A percentile compares a stretch with the other conserved stretches of the same genome.
Evolutionary conservation across 2,329 filamentous ascomycete species (phyloP).

Genomic region (Neodidymelliopsis sp.): DNA sequence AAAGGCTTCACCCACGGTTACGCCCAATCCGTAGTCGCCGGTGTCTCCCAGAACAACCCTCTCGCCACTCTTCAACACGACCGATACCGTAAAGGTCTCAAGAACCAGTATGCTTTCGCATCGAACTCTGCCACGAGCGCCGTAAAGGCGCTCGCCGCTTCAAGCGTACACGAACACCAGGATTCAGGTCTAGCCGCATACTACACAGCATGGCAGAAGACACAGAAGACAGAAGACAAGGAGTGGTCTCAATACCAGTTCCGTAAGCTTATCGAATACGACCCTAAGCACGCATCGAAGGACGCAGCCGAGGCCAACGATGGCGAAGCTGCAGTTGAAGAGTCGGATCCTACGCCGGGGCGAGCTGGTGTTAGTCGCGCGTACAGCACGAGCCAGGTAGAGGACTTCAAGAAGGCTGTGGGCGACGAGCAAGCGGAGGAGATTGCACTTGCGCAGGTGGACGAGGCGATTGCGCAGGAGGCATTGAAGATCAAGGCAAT

Average conservation of each 20-base stretch:
- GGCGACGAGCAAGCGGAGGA: conserved; percentile 56
- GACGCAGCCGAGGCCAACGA: conserved; percentile 49
- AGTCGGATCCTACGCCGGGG: conserved; percentile 38
- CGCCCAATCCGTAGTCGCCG: conserved; percentile 96
- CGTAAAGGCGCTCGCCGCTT: conserved; percentile 41
- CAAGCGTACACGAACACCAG: conserved; percentile 40
- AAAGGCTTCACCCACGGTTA: conserved; percentile 98
- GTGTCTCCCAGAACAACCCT: conserved; percentile 68
- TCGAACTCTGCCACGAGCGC: conserved; percentile 48
- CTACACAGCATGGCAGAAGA: conserved; percentile 86
- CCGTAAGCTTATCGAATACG: conserved; percentile 88
- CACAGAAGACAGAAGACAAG: conserved; percentile 73
- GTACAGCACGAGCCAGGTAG: conserved; percentile 63
- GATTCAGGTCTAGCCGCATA: conserved; percentile 80
- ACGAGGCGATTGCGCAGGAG: conserved; percentile 83
- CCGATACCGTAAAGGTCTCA: conserved; percentile 58
- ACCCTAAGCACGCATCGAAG: conserved; percentile 59
- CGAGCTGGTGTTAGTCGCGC: conserved; percentile 54
- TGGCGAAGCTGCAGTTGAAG: conserved; percentile 39
- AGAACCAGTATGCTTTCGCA: conserved; percentile 81
- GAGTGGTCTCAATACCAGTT: conserved; percentile 95
- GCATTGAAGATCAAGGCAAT: conserved; percentile 68
- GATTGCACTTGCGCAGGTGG: conserved; percentile 78
- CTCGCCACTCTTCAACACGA: conserved; percentile 60
- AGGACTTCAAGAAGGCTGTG: conserved; percentile 66